Evolutionary conservation across 2,329 filamentous ascomycete species (phyloP), one percentile per base, ranked within the genome.

Genomic region (Elsinoe batatas): DNA sequence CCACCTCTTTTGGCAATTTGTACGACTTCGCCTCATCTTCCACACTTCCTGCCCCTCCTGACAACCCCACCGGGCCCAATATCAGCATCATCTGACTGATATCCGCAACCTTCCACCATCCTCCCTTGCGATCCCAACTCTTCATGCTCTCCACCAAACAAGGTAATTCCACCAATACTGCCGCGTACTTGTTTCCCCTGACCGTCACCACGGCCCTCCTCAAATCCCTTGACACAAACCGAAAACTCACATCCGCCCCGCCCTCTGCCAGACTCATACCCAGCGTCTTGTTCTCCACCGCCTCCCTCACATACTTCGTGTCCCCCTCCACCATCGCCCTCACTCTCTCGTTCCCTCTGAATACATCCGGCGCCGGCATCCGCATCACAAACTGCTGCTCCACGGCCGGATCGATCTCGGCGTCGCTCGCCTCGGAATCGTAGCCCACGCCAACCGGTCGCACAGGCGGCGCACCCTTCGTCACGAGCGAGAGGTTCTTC

Each of bases 351-450:
- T 55, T 36, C 4, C 17, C 38, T 33, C 47, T 33, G 12, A 55
- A 46, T 10, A 17, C 17, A 30, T 87, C 82, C 0, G 90, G 91
- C 0, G 90, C 88, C 55, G 83, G 70, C 87, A 96, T 95, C 58
- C 93, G 87, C 59, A 98, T 71, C 7, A 98, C 78, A 61, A 97
- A 88, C 61, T 94, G 85, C 65, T 91, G 87, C 69, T 97, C 91
- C 58, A 95, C 88, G 1, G 86, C 79, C 0, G 93, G 93, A 65
- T 98, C 93, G 8, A 76, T 71, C 69, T 98, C 93, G 12, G 85
- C 82, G 66, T 97, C 93, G 56, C 90, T 93, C 11, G 91, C 89
- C 70, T 97, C 93, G 2, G 91, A 96, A 68, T 98, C 93, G 71
- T 97, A 98, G 6, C 91, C 93, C 56, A 95, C 89, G 53, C 93